phyloP scores from a whole-genome alignment of 768 basidiomycete species.

The Pisolithus microcarpus region DNA sequence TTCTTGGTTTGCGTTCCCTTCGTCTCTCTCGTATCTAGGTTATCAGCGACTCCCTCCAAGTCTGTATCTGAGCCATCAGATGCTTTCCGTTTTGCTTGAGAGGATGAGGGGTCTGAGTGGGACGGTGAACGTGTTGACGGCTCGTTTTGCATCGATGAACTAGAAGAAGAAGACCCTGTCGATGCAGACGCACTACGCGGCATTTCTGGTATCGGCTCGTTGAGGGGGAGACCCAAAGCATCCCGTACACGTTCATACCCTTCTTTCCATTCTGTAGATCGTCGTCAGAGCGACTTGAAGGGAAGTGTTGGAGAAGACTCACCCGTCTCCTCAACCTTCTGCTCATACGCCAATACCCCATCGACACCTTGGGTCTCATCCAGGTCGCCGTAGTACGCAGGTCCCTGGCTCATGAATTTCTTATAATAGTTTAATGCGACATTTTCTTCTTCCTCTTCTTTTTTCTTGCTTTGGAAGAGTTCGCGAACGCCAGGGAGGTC shows the following conservation, averaged over 20 bases:
- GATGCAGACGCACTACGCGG: conserved; percentile 26
- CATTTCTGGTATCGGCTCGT: conserved; percentile 46
- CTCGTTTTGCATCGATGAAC: neutral
- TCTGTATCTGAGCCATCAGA: conserved; percentile 37
- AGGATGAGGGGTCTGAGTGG: conserved; percentile 13
- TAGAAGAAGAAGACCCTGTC: too few relatives aligned
- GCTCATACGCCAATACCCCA: conserved; percentile 65
- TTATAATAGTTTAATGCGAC: conserved; percentile 69
- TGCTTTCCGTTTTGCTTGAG: conserved; percentile 50
- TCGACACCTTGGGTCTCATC: conserved; percentile 61
- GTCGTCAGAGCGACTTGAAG: neutral
- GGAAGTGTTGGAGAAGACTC: conserved; percentile 10
- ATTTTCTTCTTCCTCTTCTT: conserved; percentile 86
- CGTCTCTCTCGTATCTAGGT: neutral
- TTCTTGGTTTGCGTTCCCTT: conserved; percentile 21
- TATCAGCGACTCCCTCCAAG: conserved; percentile 21
- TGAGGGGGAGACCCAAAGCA: conserved; percentile 43
- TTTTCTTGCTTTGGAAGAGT: conserved; percentile 82
- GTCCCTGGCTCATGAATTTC: conserved; percentile 83
- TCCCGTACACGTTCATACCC: conserved; percentile 50
- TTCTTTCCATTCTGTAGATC: conserved; percentile 55
- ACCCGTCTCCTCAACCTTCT: conserved; percentile 68
- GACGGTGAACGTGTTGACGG: conserved; percentile 17
- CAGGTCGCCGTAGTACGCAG: conserved; percentile 84
- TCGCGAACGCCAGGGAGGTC: conserved; percentile 94